These are phyloP conservation scores for Candida neerlandica DNA, from an alignment of 1,139 yeast species.

Conservation along the genomic window DNA sequence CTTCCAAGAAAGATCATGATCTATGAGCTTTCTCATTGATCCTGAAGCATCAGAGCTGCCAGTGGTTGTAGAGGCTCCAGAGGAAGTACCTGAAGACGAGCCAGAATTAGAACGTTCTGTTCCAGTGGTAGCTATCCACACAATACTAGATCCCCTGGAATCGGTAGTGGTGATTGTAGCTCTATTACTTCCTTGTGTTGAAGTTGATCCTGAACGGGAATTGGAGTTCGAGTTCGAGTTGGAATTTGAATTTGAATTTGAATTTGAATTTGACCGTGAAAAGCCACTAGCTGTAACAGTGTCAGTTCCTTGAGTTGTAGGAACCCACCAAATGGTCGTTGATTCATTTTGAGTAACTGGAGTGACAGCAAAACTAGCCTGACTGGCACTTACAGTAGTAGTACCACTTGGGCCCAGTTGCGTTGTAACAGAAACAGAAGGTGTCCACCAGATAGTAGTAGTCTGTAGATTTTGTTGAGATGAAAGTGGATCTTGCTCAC, in stretches of 20 bases:
- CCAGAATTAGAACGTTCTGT: background rate
- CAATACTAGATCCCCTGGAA: slow-evolving; percentile 26
- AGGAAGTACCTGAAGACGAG: background rate
- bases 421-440: background rate
- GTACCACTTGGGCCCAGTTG: background rate
- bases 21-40: slow-evolving; percentile 5
- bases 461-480: background rate
- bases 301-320: slow-evolving; percentile 10
- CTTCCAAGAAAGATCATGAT: slow-evolving; percentile 22
- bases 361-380: slow-evolving; percentile 3
- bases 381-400: background rate
- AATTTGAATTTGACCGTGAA: background rate
- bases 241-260: background rate
- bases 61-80: background rate
- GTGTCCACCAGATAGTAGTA: slow-evolving; percentile 4
- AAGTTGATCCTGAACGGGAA: background rate
- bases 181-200: background rate
- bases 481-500: background rate
- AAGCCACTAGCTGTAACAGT: slow-evolving; percentile 15
- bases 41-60: slow-evolving; percentile 16
- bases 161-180: background rate
- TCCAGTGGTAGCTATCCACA: slow-evolving; percentile 26
- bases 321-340: slow-evolving; percentile 18
- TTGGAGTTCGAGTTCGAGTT: background rate
- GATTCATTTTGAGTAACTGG: slow-evolving; percentile 9